A percentile compares a stretch with the other conserved stretches of the same genome.
Conservation (phyloP, 768 basidiomycete genomes). For the Rhodotorula taiwanensis region DNA sequence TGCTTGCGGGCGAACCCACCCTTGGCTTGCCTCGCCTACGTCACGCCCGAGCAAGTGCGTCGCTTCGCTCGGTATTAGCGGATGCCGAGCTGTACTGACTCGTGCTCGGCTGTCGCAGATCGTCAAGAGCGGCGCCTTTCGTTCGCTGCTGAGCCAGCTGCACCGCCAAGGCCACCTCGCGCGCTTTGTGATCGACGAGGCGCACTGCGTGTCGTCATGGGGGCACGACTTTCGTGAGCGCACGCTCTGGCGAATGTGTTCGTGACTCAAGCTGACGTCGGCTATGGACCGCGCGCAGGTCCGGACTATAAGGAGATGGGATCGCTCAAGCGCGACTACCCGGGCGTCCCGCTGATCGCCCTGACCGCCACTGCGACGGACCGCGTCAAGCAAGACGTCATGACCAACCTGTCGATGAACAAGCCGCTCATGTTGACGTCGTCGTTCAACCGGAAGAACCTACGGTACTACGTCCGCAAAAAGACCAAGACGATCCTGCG, state of each 20-base stretch:
- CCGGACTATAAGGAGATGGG: conserved; percentile 63
- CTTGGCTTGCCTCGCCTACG: conserved; percentile 65
- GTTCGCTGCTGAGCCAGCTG: conserved; percentile 55
- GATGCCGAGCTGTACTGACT: neutral
- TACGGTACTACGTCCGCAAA: conserved; percentile 62
- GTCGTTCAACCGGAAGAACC: conserved; percentile 91
- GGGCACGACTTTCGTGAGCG: conserved; percentile 73
- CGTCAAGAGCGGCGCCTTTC: conserved; percentile 56
- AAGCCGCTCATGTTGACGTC: conserved; percentile 60
- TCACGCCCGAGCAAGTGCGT: conserved; percentile 80
- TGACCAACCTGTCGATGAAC: conserved; percentile 58
- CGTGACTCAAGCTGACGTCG: neutral
- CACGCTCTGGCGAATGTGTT: conserved; percentile 36
- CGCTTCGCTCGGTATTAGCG: too few relatives aligned
- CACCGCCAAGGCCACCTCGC: conserved; percentile 59
- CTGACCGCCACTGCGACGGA: conserved; percentile 89
- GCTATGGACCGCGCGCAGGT: conserved; percentile 19
- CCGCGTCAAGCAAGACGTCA: conserved; percentile 70
- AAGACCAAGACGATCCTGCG: conserved; percentile 47
- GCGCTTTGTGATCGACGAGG: conserved; percentile 91
- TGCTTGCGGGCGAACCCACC: conserved; percentile 41
- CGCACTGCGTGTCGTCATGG: conserved; percentile 86
- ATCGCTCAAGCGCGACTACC: conserved; percentile 64
- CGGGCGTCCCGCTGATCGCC: conserved; percentile 83
- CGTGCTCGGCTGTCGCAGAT: conserved; percentile 15